phyloP scores from a whole-genome alignment of 2,329 filamentous ascomycete species.

The Colletotrichum sidae region DNA sequence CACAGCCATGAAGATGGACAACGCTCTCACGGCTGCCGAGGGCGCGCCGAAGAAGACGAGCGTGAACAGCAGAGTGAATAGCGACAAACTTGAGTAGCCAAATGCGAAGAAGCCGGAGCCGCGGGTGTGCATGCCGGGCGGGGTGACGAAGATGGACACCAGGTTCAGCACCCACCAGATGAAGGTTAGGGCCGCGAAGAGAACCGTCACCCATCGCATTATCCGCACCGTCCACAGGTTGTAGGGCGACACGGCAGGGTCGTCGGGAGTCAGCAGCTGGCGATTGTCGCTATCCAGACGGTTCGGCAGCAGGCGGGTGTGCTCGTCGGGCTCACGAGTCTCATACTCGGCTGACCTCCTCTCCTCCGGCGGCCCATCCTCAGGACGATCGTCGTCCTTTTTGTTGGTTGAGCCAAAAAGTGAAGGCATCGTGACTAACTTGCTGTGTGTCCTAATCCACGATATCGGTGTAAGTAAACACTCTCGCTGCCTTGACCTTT shows the following conservation, averaged over 20 bases:
- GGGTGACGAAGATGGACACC: slow-evolving; percentile 91
- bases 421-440: slow-evolving; percentile 20
- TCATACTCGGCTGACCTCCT: slow-evolving; percentile 18
- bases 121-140: slow-evolving; percentile 84
- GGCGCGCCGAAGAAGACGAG: slow-evolving; percentile 91
- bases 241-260: slow-evolving; percentile 81
- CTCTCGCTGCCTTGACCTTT: neutral
- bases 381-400: slow-evolving; percentile 41
- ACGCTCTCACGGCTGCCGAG: slow-evolving; percentile 80
- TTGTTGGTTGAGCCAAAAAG: slow-evolving; percentile 34
- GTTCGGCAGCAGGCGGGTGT: slow-evolving; percentile 76
- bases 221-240: slow-evolving; percentile 93
- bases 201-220: slow-evolving; percentile 80
- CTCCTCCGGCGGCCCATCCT: slow-evolving; percentile 41
- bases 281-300: slow-evolving; percentile 63
- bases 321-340: slow-evolving; percentile 57
- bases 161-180: slow-evolving; percentile 94
- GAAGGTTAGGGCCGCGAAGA: slow-evolving; percentile 81
- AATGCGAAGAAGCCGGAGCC: slow-evolving; percentile 96
- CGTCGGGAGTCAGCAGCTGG: slow-evolving; percentile 51
- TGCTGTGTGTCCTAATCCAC: too few species aligned
- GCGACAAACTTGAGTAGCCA: slow-evolving; percentile 81
- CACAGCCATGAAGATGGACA: slow-evolving; percentile 74
- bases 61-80: slow-evolving; percentile 79
- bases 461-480: neutral